These are phyloP conservation scores for Trichoderma breve DNA, from an alignment of 2,329 filamentous ascomycete species.

Conservation along the genomic window DNA sequence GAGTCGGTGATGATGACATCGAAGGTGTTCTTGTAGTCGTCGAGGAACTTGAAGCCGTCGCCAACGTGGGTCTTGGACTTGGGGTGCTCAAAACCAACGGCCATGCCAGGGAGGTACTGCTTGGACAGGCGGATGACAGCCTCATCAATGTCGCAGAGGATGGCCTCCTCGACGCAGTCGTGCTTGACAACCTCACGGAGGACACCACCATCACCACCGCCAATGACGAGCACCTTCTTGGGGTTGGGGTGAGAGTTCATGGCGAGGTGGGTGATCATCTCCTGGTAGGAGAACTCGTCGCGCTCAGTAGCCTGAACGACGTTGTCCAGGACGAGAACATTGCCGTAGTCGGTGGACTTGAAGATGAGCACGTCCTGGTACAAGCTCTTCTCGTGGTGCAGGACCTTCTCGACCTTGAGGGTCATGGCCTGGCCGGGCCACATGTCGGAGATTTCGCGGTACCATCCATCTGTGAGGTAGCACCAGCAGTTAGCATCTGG, in stretches of 20 bases:
- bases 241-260: slow-evolving; percentile 98
- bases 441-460: slow-evolving; percentile 98
- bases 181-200: slow-evolving; percentile 99
- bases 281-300: slow-evolving; percentile 99
- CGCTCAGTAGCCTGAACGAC: slow-evolving; percentile 98
- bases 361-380: slow-evolving; percentile 99
- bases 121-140: slow-evolving; percentile 98
- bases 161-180: slow-evolving; percentile 91
- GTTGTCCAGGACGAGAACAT: slow-evolving; percentile 94
- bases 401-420: slow-evolving; percentile 92
- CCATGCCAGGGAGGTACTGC: slow-evolving; percentile 94
- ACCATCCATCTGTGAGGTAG: slow-evolving; percentile 85
- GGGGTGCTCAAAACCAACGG: slow-evolving; percentile 87
- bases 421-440: slow-evolving; percentile 99
- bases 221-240: slow-evolving; percentile 97
- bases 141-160: slow-evolving; percentile 98
- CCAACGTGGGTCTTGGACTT: slow-evolving; percentile 91
- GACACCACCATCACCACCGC: slow-evolving; percentile 94
- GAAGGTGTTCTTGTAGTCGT: slow-evolving; percentile 94
- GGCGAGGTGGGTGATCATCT: slow-evolving; percentile 99
- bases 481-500: not conserved
- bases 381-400: slow-evolving; percentile 98
- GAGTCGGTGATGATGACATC: slow-evolving; percentile 99
- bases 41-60: slow-evolving; percentile 98
- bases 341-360: slow-evolving; percentile 95